Base-by-base conservation (phyloP, 441 rosid species). In the Kokia cookei region DNA sequence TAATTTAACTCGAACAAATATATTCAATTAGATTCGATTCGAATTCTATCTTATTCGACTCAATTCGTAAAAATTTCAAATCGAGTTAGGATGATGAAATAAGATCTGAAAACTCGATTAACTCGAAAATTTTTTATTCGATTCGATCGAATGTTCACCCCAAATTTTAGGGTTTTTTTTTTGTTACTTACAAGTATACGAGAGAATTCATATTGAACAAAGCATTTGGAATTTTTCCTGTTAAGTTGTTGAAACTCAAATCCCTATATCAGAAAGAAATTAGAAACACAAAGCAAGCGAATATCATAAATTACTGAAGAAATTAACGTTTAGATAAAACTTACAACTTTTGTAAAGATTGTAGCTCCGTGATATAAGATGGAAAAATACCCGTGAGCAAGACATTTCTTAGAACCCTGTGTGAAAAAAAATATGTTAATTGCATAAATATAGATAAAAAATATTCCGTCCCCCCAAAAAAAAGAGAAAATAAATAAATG, bases 381-480 rank as follows among this genome's bases (percentile, higher is more conserved):
- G 92, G 88, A 69, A 90, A 76, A 9, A 48, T 70, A 50, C 75
- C 89, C 37, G 71, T 81, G 65, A 88, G 83, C 51, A 80, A 72
- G 59, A 78, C 84, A 78, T 88, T 88, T 71, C 94, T 75, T 14
- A 90, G 77, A 62, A 64, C 72, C 76, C 90, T 90, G 69, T 64
- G 42, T 53, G 62, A 66, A 45, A 35, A 51, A 14, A 12, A 37
- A 15, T 64, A 27, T 22, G 10, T 43, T 22, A 65, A 27, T 65
- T 9, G 12, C 3, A 19, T 22, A 65, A 42, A 65, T 47, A 14
- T 24, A 45, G 35, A 66, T 27, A 13, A 14, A 66, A 26, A 5
- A 19, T 7, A 1, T 40, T 37, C 7, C 43, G 7, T 40, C 10
- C 43, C 2, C 2, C 7, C 7, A 37, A 7, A 7, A 7, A n/a